These are phyloP conservation scores for Corynascus novoguineensis DNA, from an alignment of 495 filamentous ascomycete species.

Conservation along the genomic window DNA sequence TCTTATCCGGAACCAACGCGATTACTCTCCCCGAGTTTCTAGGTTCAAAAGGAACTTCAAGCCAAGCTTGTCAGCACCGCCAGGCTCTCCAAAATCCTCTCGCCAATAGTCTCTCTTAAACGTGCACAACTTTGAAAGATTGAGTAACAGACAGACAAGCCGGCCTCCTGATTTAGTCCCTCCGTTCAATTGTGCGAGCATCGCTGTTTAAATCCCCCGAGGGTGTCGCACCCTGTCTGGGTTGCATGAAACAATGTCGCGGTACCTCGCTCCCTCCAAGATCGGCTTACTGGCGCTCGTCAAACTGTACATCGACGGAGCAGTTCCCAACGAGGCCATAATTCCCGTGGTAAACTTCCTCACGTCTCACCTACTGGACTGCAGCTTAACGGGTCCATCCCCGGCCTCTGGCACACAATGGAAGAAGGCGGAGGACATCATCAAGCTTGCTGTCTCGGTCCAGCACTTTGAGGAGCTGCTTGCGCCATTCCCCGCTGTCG, in stretches of 20 bases:
- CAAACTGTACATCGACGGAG: slow-evolving; percentile 68
- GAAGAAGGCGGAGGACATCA: slow-evolving; percentile 36
- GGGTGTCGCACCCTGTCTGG: background rate
- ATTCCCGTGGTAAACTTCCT: slow-evolving; percentile 86
- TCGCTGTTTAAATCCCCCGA: background rate
- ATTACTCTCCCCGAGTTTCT: too few relatives aligned
- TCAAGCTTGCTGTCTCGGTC: slow-evolving; percentile 54
- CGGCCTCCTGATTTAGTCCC: background rate
- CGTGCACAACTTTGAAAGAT: too few relatives aligned
- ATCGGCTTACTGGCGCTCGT: slow-evolving; percentile 76
- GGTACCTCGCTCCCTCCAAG: slow-evolving; percentile 80
- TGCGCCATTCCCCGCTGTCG: slow-evolving; percentile 45
- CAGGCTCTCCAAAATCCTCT: too few relatives aligned
- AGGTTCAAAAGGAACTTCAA: too few relatives aligned
- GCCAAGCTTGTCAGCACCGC: too few relatives aligned
- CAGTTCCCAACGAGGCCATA: slow-evolving; percentile 67
- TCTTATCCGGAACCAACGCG: too few relatives aligned
- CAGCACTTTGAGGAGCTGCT: slow-evolving; percentile 63
- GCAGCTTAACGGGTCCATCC: slow-evolving; percentile 20
- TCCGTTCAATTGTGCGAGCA: background rate
- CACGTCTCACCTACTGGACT: slow-evolving; percentile 61
- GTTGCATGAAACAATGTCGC: slow-evolving; percentile 50
- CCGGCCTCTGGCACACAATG: slow-evolving; percentile 27
- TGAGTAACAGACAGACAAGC: background rate
- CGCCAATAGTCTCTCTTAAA: too few relatives aligned